A percentile compares a stretch with the other conserved stretches of the same genome.
These are phyloP conservation scores for Plasmodium chabaudi DNA, from an alignment of 169 alveolate genomes.

Conservation along the genomic window DNA sequence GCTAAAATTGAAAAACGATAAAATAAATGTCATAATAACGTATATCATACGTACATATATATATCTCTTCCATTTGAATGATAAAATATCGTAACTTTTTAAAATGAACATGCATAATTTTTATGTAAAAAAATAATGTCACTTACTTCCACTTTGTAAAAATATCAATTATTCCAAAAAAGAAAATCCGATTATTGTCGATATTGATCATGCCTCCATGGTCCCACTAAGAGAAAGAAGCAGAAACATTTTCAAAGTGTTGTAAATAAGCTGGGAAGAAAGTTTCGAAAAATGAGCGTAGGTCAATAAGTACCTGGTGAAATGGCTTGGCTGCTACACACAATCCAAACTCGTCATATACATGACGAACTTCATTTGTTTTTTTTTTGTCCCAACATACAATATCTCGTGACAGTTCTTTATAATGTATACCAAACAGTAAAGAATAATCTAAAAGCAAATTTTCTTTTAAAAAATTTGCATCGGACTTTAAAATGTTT, in stretches of 20 bases:
- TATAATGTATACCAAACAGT: conserved; percentile 92
- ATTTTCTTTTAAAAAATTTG: conserved; percentile 85
- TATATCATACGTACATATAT: background rate
- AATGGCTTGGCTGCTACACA: conserved; percentile 38
- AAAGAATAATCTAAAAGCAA: conserved; percentile 93
- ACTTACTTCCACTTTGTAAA: conserved; percentile 81
- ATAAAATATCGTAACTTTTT: no score
- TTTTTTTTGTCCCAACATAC: conserved; percentile 78
- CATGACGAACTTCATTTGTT: conserved; percentile 42
- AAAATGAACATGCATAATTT: no score
- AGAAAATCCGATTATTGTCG: conserved; percentile 76
- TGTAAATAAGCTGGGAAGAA: background rate
- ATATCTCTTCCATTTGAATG: background rate
- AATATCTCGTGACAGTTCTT: conserved; percentile 75
- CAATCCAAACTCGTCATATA: conserved; percentile 37
- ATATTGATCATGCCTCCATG: conserved; percentile 66
- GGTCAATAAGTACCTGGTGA: conserved; percentile 21
- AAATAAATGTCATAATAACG: background rate
- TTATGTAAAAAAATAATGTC: no score
- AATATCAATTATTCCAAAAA: conserved; percentile 83
- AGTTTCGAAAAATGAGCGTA: background rate
- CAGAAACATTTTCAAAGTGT: background rate
- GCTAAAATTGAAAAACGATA: conserved; percentile 1
- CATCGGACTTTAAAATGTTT: conserved; percentile 86
- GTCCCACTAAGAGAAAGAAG: conserved; percentile 24